phyloP scores from a whole-genome alignment of 495 filamentous ascomycete species.

The Xeromyces bisporus region DNA sequence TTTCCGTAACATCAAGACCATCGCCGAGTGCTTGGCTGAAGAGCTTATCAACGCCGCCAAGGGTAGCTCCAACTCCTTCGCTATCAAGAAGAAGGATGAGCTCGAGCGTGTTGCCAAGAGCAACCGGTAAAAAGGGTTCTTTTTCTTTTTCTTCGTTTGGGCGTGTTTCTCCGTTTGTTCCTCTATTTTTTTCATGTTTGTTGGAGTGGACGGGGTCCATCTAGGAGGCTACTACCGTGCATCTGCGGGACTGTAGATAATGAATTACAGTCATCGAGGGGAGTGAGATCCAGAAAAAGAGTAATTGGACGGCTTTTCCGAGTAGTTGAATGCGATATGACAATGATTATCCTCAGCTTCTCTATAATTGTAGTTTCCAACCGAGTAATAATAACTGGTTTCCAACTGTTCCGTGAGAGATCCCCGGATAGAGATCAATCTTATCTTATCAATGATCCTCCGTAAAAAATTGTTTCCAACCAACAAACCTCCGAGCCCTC shows the following conservation, averaged over 20 bases:
- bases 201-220: constrained; percentile 32
- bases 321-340: constrained; percentile 32
- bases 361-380: constrained; percentile 17
- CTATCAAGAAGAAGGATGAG: constrained; percentile 99
- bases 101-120: constrained; percentile 99
- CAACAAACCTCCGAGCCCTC: too few species aligned
- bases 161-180: constrained; percentile 25
- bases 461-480: too few species aligned
- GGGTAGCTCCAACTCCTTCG: constrained; percentile 98
- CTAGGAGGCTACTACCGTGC: constrained; percentile 31
- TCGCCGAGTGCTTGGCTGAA: constrained; percentile 95
- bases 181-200: constrained; percentile 1
- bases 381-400: too few species aligned
- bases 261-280: constrained; percentile 25
- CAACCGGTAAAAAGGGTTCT: constrained; percentile 67
- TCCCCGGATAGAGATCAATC: too few species aligned
- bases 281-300: constrained; percentile 21
- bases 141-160: constrained; percentile 32
- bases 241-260: constrained; percentile 31
- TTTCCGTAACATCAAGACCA: constrained; percentile 98
- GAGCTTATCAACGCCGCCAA: constrained; percentile 99
- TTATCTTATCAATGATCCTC: too few species aligned
- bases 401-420: too few species aligned
- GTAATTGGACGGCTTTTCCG: constrained; percentile 29
- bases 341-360: constrained; percentile 26